phyloP scores from a whole-genome alignment of 1,284 basidiomycete genomes.

The Phylloboletellus chloephorus region DNA sequence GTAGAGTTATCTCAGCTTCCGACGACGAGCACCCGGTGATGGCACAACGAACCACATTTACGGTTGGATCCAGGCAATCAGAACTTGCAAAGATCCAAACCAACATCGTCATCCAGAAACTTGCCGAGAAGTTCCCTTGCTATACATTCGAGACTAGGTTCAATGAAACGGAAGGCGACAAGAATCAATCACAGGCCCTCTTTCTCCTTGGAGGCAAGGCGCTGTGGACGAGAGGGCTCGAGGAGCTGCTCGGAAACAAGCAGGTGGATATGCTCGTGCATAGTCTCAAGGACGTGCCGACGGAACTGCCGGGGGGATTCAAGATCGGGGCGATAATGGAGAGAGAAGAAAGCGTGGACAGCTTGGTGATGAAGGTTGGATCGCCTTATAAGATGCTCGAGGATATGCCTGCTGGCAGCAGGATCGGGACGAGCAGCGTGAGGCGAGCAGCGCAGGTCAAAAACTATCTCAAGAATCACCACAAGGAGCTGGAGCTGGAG shows the following conservation, averaged over 20 bases:
- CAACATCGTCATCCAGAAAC: conserved; percentile 59
- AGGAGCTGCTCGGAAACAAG: conserved; percentile 70
- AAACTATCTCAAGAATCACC: conserved; percentile 63
- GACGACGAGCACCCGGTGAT: conserved; percentile 11
- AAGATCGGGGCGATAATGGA: conserved; percentile 83
- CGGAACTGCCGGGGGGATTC: conserved; percentile 78
- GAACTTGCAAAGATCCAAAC: conserved; percentile 87
- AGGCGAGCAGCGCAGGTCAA: conserved; percentile 89
- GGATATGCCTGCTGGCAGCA: conserved; percentile 84
- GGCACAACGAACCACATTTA: conserved; percentile 37
- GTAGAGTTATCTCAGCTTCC: not conserved
- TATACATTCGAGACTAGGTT: conserved; percentile 67
- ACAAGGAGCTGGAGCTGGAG: conserved; percentile 39
- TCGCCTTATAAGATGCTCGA: conserved; percentile 70
- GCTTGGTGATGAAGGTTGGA: conserved; percentile 81
- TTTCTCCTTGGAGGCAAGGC: conserved; percentile 82
- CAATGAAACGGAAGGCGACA: conserved; percentile 90
- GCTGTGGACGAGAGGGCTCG: conserved; percentile 94
- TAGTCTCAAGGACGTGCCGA: conserved; percentile 92
- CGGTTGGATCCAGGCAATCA: conserved; percentile 80
- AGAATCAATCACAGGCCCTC: conserved; percentile 80
- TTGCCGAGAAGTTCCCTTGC: conserved; percentile 45
- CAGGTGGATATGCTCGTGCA: conserved; percentile 93
- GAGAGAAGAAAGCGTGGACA: conserved; percentile 88
- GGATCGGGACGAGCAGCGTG: conserved; percentile 93